A percentile compares a stretch with the other conserved stretches of the same genome.
Conservation (phyloP, 306 rosid genomes). For the Neltuma alba region DNA sequence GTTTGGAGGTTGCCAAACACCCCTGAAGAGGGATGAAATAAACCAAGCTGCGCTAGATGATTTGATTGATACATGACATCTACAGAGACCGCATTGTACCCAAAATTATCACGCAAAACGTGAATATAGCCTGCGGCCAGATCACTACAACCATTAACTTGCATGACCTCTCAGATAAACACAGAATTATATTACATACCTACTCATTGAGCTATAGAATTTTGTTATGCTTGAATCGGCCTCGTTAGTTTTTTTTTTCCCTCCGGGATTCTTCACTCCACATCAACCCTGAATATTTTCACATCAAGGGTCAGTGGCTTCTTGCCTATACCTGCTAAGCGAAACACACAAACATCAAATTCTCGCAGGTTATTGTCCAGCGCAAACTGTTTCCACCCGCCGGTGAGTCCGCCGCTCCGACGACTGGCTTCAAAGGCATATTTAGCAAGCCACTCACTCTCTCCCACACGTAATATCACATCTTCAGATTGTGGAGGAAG, state of each 20-base stretch:
- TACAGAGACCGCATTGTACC: conserved; percentile 17
- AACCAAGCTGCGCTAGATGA: background rate
- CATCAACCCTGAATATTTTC: conserved; percentile 61
- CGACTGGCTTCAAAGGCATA: conserved; percentile 41
- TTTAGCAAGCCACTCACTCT: conserved; percentile 49
- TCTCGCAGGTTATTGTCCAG: conserved; percentile 68
- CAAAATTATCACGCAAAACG: conserved; percentile 1
- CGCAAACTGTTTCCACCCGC: conserved; percentile 68
- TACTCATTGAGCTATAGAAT: background rate
- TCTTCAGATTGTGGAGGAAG: conserved; percentile 49
- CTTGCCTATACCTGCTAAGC: conserved; percentile 33
- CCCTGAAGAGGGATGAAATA: too few relatives aligned
- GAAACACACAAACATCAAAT: conserved; percentile 64
- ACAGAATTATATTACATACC: background rate
- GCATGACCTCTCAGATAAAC: background rate
- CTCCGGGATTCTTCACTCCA: conserved; percentile 4
- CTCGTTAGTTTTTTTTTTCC: background rate
- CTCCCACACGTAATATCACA: conserved; percentile 48
- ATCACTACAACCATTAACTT: conserved; percentile 9
- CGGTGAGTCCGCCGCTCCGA: conserved; percentile 48
- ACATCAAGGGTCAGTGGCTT: conserved; percentile 48
- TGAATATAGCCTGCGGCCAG: conserved; percentile 6
- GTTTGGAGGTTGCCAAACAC: too few relatives aligned
- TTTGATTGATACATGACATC: background rate
- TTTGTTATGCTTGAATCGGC: background rate